A percentile compares a stretch with the other conserved stretches of the same genome.
Evolutionary conservation across 2,329 filamentous ascomycete species (phyloP).

Genomic region (Botrytis medusae): DNA sequence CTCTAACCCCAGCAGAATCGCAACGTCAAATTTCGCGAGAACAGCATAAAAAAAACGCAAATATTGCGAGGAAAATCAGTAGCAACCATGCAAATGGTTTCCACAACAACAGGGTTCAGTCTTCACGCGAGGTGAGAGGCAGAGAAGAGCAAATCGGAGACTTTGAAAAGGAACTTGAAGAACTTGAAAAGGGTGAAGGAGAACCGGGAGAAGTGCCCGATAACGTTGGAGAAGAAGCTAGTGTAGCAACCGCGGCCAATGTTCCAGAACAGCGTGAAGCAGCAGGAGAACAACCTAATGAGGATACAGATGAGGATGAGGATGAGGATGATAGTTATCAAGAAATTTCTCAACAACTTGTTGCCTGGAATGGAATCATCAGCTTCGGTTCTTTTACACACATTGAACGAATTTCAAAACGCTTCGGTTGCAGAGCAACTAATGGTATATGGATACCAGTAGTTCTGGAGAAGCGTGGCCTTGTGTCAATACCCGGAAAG

Average conservation of each 20-base stretch:
- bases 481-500: background rate
- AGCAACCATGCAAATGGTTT: slow-evolving; percentile 1
- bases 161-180: background rate
- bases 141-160: background rate
- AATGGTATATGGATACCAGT: background rate
- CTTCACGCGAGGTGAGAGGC: background rate
- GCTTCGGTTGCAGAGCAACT: background rate
- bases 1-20: background rate
- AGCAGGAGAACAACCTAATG: background rate
- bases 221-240: background rate
- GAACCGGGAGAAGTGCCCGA: background rate
- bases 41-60: background rate
- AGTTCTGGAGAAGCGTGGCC: background rate
- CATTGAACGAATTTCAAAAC: background rate
- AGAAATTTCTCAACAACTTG: background rate
- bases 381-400: background rate
- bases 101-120: background rate
- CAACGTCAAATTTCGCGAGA: background rate
- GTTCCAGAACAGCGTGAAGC: background rate
- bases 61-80: background rate
- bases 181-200: background rate
- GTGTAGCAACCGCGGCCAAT: background rate
- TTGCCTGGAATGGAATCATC: background rate
- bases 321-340: background rate
- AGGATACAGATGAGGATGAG: background rate